Conservation (phyloP, 2,329 filamentous ascomycete genomes). For the Diaporthe sp. region DNA sequence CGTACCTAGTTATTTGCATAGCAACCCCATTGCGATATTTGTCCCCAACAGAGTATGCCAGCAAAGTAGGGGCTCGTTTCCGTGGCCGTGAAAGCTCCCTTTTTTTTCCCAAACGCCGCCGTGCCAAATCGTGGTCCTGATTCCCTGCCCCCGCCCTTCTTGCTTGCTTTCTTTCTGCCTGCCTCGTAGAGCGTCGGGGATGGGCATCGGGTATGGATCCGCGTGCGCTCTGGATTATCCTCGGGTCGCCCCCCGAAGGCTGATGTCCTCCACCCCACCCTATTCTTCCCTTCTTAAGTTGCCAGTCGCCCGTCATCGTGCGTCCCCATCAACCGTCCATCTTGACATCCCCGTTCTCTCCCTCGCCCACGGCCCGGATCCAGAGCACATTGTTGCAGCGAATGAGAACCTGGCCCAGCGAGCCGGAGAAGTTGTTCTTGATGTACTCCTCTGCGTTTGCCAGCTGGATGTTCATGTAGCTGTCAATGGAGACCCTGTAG, state of each 20-base stretch:
- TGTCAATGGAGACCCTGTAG: conserved; percentile 81
- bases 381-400: conserved; percentile 96
- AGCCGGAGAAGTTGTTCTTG: conserved; percentile 85
- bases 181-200: neutral
- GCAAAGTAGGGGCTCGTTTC: conserved; percentile 4
- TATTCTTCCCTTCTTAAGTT: neutral
- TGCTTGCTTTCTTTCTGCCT: neutral
- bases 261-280: neutral
- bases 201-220: neutral
- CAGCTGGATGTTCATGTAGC: conserved; percentile 99
- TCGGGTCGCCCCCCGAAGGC: neutral
- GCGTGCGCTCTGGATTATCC: neutral
- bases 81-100: neutral
- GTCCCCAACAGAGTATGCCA: conserved; percentile 8
- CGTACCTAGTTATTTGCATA: conserved; percentile 34
- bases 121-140: neutral
- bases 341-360: conserved; percentile 65
- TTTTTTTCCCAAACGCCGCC: neutral
- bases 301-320: neutral
- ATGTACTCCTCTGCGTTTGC: conserved; percentile 93
- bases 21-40: neutral
- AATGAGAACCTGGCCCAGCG: conserved; percentile 91
- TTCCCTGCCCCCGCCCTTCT: neutral
- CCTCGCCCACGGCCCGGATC: conserved; percentile 73
- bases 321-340: conserved; percentile 64